Evolutionary conservation across 345 rosid genomes (phyloP).

Genomic region (Passiflora organensis): DNA sequence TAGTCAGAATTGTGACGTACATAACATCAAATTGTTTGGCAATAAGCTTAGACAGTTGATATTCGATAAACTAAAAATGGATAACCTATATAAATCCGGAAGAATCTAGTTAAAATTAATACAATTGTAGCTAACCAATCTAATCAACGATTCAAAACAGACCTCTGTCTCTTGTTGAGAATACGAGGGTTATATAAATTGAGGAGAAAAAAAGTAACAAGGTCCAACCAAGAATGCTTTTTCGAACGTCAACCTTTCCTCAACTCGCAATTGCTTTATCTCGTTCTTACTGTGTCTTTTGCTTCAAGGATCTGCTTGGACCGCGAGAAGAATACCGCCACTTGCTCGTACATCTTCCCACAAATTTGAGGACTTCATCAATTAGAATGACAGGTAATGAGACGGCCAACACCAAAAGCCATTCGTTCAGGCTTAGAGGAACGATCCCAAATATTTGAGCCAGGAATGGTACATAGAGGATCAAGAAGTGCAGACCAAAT

Average conservation of each 20-base stretch:
- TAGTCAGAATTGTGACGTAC: too few species aligned
- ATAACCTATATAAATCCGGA: not conserved
- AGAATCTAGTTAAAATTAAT: not conserved
- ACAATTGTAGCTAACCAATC: constrained; percentile 2
- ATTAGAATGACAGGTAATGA: constrained; percentile 77
- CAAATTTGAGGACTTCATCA: constrained; percentile 73
- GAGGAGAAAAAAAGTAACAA: not conserved
- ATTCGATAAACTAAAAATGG: not conserved
- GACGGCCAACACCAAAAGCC: constrained; percentile 79
- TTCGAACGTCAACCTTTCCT: not conserved
- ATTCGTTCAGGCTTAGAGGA: constrained; percentile 79
- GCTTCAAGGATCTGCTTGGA: constrained; percentile 39
- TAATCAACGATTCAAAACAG: constrained; percentile 4
- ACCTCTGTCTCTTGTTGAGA: not conserved
- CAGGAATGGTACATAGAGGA: constrained; percentile 79
- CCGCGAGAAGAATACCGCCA: constrained; percentile 28
- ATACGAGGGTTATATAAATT: not conserved
- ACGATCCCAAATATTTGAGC: constrained; percentile 78
- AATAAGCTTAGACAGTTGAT: too few species aligned
- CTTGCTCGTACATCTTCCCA: constrained; percentile 62
- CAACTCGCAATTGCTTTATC: not conserved
- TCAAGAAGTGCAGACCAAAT: constrained; percentile 78
- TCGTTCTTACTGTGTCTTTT: constrained; percentile 41
- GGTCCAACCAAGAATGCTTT: not conserved
- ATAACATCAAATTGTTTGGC: too few species aligned